Evolutionary conservation across 768 basidiomycete species (phyloP).

Genomic region (Agaricus subrufescens): DNA sequence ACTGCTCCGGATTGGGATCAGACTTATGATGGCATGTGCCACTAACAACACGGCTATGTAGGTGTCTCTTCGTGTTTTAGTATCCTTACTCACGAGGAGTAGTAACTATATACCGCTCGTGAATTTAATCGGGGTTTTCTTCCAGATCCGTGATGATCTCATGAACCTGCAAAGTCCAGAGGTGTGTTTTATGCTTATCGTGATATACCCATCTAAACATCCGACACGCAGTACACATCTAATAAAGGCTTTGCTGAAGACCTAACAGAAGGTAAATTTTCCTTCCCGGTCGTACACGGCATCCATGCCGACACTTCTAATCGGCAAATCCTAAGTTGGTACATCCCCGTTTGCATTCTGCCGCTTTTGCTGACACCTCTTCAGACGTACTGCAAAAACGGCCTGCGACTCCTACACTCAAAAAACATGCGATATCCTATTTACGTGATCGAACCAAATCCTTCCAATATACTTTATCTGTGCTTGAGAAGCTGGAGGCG

Average conservation of each 20-base stretch:
- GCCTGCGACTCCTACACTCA: slow-evolving; percentile 76
- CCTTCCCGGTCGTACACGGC: slow-evolving; percentile 91
- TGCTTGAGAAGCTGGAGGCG: slow-evolving; percentile 59
- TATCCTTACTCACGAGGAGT: not conserved
- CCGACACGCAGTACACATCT: slow-evolving; percentile 57
- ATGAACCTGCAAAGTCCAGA: slow-evolving; percentile 90
- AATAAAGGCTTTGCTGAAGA: slow-evolving; percentile 93
- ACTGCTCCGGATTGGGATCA: slow-evolving; percentile 85
- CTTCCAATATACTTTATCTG: slow-evolving; percentile 80
- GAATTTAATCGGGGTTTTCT: slow-evolving; percentile 91
- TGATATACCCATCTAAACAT: not conserved
- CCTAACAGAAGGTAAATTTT: slow-evolving; percentile 95
- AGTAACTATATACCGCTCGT: slow-evolving; percentile 92
- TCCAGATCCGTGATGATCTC: slow-evolving; percentile 96
- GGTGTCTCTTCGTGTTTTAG: slow-evolving; percentile 13
- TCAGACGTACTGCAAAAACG: slow-evolving; percentile 88
- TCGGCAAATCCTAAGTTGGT: slow-evolving; percentile 78
- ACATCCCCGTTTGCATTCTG: not conserved
- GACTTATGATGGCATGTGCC: slow-evolving; percentile 92
- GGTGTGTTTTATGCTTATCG: slow-evolving; percentile 35
- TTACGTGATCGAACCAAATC: slow-evolving; percentile 73
- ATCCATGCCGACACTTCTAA: slow-evolving; percentile 76
- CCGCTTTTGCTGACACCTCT: not conserved
- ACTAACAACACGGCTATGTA: slow-evolving; percentile 59
- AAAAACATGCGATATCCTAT: slow-evolving; percentile 75